phyloP scores from a whole-genome alignment of 345 rosid genomes.

The Combretum micranthum region DNA sequence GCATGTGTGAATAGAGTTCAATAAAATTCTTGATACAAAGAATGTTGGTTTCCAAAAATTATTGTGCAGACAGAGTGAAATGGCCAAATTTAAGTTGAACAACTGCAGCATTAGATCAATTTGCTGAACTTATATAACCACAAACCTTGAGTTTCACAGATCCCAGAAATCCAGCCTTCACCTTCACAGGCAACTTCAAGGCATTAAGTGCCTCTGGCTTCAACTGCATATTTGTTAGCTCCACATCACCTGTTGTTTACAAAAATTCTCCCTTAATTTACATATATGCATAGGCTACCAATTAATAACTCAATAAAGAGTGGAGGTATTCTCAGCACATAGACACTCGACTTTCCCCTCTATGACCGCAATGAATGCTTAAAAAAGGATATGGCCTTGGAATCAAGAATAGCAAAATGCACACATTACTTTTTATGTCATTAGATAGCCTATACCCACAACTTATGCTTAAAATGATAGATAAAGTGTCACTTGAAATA shows the following conservation, averaged over 20 bases:
- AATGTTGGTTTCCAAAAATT: no score
- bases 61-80: no score
- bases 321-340: neutral
- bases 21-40: no score
- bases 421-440: no score
- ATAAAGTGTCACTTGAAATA: no score
- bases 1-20: no score
- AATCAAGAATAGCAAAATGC: no score
- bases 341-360: neutral
- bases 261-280: conserved; percentile 10
- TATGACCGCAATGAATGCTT: no score
- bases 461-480: no score
- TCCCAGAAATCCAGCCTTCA: conserved; percentile 98
- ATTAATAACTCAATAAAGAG: neutral
- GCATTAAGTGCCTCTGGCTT: conserved; percentile 99
- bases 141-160: conserved; percentile 95
- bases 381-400: no score
- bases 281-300: neutral
- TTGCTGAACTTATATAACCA: neutral
- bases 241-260: conserved; percentile 69
- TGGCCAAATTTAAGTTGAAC: no score
- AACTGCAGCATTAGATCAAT: neutral
- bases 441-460: no score
- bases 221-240: conserved; percentile 90
- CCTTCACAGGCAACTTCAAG: conserved; percentile 90